Evolutionary conservation across 495 filamentous ascomycete species (phyloP).

Genomic region (Lasiosphaeria ovina): DNA sequence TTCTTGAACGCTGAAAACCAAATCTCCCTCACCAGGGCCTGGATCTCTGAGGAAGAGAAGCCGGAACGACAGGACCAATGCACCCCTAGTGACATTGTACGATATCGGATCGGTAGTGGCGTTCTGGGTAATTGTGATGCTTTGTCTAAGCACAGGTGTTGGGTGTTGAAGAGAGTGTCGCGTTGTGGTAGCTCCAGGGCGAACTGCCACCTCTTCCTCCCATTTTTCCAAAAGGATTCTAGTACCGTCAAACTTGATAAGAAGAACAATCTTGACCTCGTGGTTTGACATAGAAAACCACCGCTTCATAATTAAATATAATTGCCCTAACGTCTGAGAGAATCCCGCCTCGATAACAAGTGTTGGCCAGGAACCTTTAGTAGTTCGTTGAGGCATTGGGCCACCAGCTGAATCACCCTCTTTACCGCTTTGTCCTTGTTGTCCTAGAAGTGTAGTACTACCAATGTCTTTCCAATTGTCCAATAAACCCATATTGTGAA

Average conservation of each 20-base stretch:
- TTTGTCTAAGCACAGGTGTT: constrained; percentile 9
- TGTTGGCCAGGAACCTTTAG: constrained; percentile 29
- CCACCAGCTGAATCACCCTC: constrained; percentile 26
- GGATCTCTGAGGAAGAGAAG: too few species aligned
- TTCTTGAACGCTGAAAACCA: too few species aligned
- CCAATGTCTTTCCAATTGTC: constrained; percentile 12
- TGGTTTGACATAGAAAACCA: too few species aligned
- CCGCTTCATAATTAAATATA: too few species aligned
- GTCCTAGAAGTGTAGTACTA: constrained; percentile 12
- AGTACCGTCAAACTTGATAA: constrained; percentile 21
- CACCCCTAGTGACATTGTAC: too few species aligned
- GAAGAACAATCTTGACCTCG: constrained; percentile 32
- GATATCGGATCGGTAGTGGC: not conserved
- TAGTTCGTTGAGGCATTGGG: constrained; percentile 20
- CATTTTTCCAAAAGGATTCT: constrained; percentile 22
- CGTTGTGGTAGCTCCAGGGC: too few species aligned
- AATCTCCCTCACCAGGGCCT: too few species aligned
- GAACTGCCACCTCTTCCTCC: constrained; percentile 18
- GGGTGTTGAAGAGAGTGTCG: constrained; percentile 14
- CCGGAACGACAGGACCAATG: too few species aligned
- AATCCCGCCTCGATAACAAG: constrained; percentile 34
- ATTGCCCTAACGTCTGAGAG: too few species aligned
- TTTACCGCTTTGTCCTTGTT: constrained; percentile 15
- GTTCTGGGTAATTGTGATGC: not conserved
- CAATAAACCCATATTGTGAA: constrained; percentile 6